Conservation (phyloP, 768 basidiomycete genomes). For the Russula lepida region DNA sequence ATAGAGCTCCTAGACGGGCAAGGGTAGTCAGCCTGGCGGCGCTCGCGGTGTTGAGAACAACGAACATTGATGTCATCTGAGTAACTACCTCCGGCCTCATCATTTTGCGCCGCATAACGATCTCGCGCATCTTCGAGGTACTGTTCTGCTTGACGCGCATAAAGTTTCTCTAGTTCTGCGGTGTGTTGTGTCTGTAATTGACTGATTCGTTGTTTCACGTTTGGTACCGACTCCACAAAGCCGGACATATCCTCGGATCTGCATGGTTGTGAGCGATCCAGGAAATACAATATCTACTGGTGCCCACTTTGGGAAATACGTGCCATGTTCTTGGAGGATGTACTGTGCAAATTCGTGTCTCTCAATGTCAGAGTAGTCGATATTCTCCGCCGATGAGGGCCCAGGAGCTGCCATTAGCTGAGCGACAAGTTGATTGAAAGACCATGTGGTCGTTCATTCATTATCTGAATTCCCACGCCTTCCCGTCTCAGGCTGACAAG, state of each 20-base stretch:
- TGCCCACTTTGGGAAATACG: constrained; percentile 21
- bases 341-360: constrained; percentile 18
- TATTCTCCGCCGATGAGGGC: not conserved
- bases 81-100: constrained; percentile 10
- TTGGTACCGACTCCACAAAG: constrained; percentile 24
- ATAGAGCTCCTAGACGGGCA: constrained; percentile 5
- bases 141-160: constrained; percentile 26
- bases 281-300: not conserved
- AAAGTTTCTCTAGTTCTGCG: constrained; percentile 28
- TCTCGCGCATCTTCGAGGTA: constrained; percentile 31
- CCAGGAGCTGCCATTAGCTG: constrained; percentile 2
- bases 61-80: constrained; percentile 4
- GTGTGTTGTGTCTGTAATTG: constrained; percentile 27
- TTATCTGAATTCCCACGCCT: not conserved
- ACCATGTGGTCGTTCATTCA: not conserved
- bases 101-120: constrained; percentile 17
- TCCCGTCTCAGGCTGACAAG: not conserved
- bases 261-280: not conserved
- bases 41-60: not conserved
- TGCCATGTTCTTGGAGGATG: constrained; percentile 17
- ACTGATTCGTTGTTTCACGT: constrained; percentile 26
- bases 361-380: constrained; percentile 11
- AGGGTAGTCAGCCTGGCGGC: not conserved
- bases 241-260: constrained; percentile 14
- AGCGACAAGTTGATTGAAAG: not conserved